phyloP scores from a whole-genome alignment of 2,329 filamentous ascomycete species.

The Fusarium pilosicola region DNA sequence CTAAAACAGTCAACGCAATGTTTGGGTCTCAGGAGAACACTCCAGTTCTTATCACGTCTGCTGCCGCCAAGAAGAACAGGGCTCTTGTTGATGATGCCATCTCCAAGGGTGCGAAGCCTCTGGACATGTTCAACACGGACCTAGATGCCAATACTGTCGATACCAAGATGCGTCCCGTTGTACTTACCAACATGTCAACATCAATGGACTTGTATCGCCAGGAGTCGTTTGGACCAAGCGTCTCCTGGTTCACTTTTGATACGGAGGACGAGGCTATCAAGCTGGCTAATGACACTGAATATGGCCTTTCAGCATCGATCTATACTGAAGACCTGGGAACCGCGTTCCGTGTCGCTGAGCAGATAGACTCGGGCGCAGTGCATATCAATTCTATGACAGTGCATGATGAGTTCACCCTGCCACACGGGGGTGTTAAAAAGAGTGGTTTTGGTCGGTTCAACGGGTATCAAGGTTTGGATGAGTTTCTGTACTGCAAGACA shows the following conservation, averaged over 20 bases:
- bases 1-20: not conserved
- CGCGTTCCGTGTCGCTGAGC: not conserved
- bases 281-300: not conserved
- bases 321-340: not conserved
- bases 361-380: not conserved
- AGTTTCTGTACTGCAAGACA: not conserved
- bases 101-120: not conserved
- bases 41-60: not conserved
- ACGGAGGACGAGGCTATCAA: not conserved
- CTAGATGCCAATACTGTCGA: not conserved
- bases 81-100: not conserved
- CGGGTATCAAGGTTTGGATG: not conserved
- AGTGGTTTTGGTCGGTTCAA: not conserved
- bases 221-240: not conserved
- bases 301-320: not conserved
- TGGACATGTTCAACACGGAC: not conserved
- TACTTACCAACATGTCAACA: not conserved
- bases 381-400: conserved; percentile 2
- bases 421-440: not conserved
- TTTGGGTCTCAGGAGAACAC: not conserved
- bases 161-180: not conserved
- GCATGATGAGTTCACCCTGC: not conserved
- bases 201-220: not conserved
- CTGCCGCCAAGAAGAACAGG: not conserved
- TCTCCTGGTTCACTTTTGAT: not conserved